Evolutionary conservation across 768 basidiomycete species (phyloP).

Genomic region (Lactarius psammicola): DNA sequence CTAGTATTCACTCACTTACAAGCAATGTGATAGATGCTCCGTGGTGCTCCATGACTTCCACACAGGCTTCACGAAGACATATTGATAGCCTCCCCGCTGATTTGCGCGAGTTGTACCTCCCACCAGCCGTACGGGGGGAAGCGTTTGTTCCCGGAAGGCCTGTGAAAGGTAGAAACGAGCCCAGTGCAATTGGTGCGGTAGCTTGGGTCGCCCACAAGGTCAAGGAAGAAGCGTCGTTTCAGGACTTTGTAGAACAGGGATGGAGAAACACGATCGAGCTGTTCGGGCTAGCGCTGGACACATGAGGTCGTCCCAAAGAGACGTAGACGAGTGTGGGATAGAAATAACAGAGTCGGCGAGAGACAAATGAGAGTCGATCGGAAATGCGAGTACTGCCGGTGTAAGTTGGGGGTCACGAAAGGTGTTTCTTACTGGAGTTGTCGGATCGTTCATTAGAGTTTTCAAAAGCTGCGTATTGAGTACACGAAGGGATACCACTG

Average conservation of each 20-base stretch:
- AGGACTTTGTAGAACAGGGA: conserved; percentile 53
- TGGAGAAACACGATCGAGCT: conserved; percentile 64
- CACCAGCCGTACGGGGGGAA: conserved; percentile 52
- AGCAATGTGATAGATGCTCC: conserved; percentile 52
- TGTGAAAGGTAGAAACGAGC: conserved; percentile 80
- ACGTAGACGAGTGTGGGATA: background rate
- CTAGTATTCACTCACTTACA: background rate
- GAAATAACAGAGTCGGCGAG: background rate
- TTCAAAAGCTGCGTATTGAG: background rate
- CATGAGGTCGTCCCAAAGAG: background rate
- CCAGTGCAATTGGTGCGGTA: conserved; percentile 59
- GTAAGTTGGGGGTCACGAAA: too few species aligned
- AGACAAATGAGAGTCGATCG: background rate
- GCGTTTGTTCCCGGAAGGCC: conserved; percentile 55
- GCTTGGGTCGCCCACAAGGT: conserved; percentile 66
- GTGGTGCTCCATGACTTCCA: conserved; percentile 69
- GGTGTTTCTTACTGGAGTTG: background rate
- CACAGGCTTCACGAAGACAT: conserved; percentile 57
- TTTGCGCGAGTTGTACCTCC: conserved; percentile 51
- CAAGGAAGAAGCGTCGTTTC: conserved; percentile 47
- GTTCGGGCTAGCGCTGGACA: conserved; percentile 44
- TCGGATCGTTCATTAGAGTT: background rate
- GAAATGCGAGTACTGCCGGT: background rate
- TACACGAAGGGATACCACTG: background rate
- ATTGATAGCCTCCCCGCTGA: conserved; percentile 47